Evolutionary conservation across 2,329 filamentous ascomycete genomes (phyloP), one percentile per base, ranked within the genome.

Genomic region (Fusarium neocosmosporiellum): DNA sequence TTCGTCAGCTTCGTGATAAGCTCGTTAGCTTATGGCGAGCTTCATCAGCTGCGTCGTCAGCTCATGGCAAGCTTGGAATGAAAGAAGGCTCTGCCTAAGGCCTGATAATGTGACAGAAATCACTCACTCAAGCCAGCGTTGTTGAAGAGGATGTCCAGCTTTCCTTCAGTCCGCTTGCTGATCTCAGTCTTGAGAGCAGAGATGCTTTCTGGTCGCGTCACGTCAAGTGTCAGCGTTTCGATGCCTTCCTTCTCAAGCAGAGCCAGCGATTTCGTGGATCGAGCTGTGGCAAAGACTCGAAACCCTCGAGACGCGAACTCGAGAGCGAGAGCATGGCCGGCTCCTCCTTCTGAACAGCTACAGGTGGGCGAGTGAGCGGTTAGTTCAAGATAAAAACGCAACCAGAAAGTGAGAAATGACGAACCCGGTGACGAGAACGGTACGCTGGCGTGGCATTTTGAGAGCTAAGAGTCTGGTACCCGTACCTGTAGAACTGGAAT

Each of bases 261-360:
- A 14, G 33, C 20, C 2, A 70, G 43, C 5, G 68, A 59, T 8
- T 58, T 65, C 8, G 46, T 54, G 14, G 65, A 67, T 33, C 68
- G 60, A 22, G 61, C 68, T 7, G 68, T 70, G 14, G 68, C 65
- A 39, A 70, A 70, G 31, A 70, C 68, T 24, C 65, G 65, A 39
- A 67, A 67, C 5, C 65, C 61, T n/a, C 43, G n/a, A 18, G 57
- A 39, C 1, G 60, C 61, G 18, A 70, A 70, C 31, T 70, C 65
- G 3, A 70, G 39, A 22, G 68, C 68, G 31, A 70, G 61, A 18
- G 68, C 61, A 58, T 67, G 48, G 29, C 68, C 65, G 8, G 65
- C 68, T 37, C 68, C 59, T 4, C 65, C 65, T 33, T 63, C 55
- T 36, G 65, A 67, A 43, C 59, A 63, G 20, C 59, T 67, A 31